phyloP scores from a whole-genome alignment of 257 asterid species.

The Solanum appendiculatum region DNA sequence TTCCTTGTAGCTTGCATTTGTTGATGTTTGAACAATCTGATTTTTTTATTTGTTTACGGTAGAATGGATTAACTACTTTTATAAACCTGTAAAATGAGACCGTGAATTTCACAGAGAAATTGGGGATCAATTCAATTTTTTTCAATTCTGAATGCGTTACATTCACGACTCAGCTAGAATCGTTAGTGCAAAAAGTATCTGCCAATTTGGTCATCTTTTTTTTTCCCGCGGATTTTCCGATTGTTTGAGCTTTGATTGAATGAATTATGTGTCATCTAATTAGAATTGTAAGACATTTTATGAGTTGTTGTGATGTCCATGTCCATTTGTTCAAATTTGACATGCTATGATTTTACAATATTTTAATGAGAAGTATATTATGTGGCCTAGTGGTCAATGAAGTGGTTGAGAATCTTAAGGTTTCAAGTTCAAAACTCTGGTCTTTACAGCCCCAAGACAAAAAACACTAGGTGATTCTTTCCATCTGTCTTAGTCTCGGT shows the following conservation, averaged over 20 bases:
- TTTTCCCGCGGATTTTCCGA: neutral
- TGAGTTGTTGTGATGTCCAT: neutral
- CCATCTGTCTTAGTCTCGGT: too few species aligned
- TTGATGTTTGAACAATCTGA: neutral
- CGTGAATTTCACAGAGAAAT: neutral
- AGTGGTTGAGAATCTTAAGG: too few species aligned
- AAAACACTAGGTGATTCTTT: neutral
- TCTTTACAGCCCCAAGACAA: neutral
- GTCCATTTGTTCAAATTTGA: neutral
- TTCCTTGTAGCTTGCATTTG: neutral
- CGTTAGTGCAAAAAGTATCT: neutral
- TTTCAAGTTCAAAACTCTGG: too few species aligned
- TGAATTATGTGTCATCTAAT: neutral
- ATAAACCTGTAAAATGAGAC: neutral
- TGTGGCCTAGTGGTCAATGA: neutral
- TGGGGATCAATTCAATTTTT: neutral
- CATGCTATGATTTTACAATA: neutral
- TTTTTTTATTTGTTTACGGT: neutral
- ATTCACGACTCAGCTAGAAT: neutral
- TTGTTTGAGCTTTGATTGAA: neutral
- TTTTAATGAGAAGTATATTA: neutral
- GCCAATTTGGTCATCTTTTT: neutral
- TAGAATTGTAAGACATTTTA: neutral
- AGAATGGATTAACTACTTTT: neutral
- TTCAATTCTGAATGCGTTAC: neutral